Evolutionary conservation across 305 asterid genomes (phyloP), one percentile per base, ranked within the genome.

Genomic region (Fraxinus baroniana): DNA sequence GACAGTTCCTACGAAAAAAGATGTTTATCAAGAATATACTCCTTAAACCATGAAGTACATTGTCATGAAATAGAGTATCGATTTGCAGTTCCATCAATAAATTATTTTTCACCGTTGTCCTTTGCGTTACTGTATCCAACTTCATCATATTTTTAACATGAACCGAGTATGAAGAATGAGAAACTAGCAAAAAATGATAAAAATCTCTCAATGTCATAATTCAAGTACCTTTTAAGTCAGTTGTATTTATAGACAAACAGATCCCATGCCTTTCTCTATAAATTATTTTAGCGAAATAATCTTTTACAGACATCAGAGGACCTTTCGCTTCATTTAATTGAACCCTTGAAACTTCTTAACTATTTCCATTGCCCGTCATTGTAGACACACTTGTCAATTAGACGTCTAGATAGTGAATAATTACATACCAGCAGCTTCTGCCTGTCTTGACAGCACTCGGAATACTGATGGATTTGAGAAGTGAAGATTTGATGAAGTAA

Each of bases 401-500:
- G 84, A 80, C 30, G 68, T 81, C 13, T 36, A 66, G 37, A 75
- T 24, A 12, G 26, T 15, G 62, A 17, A 28, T 71, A 87, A 84
- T 81, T 80, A 79, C 86, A 70, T 87, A 95, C 99, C 99, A 80
- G 99, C 99, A 88, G 99, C 99, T 91, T 96, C 98, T 68, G 98
- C 99, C 83, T 96, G 99, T 88, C 97, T 89, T 35, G 97, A 93
- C 83, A 96, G 89, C 76, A 93, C 91, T 79, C 89, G 89, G 74
- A 91, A 92, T 20, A 97, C 89, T 37, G 97, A 82, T 60, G 94
- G 94, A 87, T 89, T 92, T 84, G 88, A 74, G 89, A 94, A 90
- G 87, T 87, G 85, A 74, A 89, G 93, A 70, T 91, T 90, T 12
- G 98, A 90, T 80, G 81, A 80, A 86, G 84, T 89, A 46, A 93